phyloP scores from a whole-genome alignment of 768 basidiomycete species.

The Boletus edulis region DNA sequence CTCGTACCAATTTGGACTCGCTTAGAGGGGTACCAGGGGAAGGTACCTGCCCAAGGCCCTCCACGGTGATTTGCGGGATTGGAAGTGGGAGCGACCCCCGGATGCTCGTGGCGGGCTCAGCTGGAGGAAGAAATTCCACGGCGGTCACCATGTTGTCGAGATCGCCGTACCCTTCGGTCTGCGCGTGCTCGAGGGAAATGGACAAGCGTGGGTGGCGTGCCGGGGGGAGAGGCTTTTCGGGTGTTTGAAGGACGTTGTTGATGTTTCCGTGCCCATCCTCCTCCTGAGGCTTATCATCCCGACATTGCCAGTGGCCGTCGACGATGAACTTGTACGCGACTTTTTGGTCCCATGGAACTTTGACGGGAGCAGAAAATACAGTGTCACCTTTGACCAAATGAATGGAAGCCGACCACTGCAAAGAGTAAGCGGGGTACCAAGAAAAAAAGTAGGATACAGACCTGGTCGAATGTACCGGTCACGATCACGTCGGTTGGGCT shows the following conservation, averaged over 20 bases:
- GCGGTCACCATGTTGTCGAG: constrained; percentile 26
- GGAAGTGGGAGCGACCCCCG: constrained; percentile 8
- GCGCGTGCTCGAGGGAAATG: constrained; percentile 9
- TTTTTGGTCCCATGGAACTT: constrained; percentile 61
- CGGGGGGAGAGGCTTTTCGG: constrained; percentile 38
- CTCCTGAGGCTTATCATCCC: constrained; percentile 57
- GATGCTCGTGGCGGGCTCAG: constrained; percentile 7
- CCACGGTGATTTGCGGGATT: constrained; percentile 20
- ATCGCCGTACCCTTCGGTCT: constrained; percentile 8
- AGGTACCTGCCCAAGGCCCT: constrained; percentile 15
- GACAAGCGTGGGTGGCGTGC: constrained; percentile 4
- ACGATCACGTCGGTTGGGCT: constrained; percentile 59
- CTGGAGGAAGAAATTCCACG: constrained; percentile 17
- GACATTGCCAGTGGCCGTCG: constrained; percentile 63
- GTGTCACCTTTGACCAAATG: constrained; percentile 49
- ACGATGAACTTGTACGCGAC: constrained; percentile 79
- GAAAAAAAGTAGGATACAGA: constrained; percentile 32
- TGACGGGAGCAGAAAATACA: constrained; percentile 54
- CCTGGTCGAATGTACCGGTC: constrained; percentile 79
- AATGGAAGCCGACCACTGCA: constrained; percentile 60
- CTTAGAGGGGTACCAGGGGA: constrained; percentile 34
- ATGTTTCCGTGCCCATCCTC: constrained; percentile 59
- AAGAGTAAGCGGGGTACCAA: constrained; percentile 1
- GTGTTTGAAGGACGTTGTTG: constrained; percentile 65
- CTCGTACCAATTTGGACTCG: constrained; percentile 18